These are phyloP conservation scores for Acephala macrosclerotiorum DNA, from an alignment of 2,329 filamentous ascomycete genomes.

Conservation along the genomic window DNA sequence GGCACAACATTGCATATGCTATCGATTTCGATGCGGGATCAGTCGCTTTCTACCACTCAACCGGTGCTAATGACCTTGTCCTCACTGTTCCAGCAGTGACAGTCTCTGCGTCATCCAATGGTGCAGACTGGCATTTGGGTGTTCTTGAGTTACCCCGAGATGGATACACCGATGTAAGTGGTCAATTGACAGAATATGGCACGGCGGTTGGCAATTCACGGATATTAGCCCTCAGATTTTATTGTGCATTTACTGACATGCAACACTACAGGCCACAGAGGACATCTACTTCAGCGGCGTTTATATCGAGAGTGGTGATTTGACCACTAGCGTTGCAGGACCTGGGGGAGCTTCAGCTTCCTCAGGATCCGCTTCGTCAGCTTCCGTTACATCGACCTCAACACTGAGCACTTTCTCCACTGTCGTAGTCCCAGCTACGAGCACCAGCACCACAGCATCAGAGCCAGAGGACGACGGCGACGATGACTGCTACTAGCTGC, in stretches of 20 bases:
- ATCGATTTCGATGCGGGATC: constrained; percentile 70
- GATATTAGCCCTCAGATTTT: no score
- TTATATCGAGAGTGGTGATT: constrained; percentile 68
- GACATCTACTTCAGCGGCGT: constrained; percentile 77
- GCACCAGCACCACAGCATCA: not conserved
- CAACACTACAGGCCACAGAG: constrained; percentile 50
- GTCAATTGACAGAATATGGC: no score
- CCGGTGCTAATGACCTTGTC: constrained; percentile 62
- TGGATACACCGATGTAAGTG: constrained; percentile 55
- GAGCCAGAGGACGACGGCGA: constrained; percentile 17
- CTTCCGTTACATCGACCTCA: constrained; percentile 5
- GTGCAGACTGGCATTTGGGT: constrained; percentile 76
- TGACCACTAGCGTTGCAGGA: constrained; percentile 49
- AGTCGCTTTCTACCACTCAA: constrained; percentile 75
- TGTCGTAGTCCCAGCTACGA: constrained; percentile 1
- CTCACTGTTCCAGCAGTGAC: constrained; percentile 67
- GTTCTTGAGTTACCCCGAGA: constrained; percentile 68
- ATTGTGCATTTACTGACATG: not conserved
- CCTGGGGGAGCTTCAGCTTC: constrained; percentile 35
- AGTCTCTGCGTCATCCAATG: constrained; percentile 68
- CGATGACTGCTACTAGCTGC: constrained; percentile 15
- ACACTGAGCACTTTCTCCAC: not conserved
- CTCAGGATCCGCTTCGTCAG: constrained; percentile 6
- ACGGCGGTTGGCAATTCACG: no score
- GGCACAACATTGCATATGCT: constrained; percentile 80